A percentile compares a stretch with the other conserved stretches of the same genome.
Evolutionary conservation across 495 filamentous ascomycete species (phyloP).

Genomic region (Hyaloscypha hepaticicola): DNA sequence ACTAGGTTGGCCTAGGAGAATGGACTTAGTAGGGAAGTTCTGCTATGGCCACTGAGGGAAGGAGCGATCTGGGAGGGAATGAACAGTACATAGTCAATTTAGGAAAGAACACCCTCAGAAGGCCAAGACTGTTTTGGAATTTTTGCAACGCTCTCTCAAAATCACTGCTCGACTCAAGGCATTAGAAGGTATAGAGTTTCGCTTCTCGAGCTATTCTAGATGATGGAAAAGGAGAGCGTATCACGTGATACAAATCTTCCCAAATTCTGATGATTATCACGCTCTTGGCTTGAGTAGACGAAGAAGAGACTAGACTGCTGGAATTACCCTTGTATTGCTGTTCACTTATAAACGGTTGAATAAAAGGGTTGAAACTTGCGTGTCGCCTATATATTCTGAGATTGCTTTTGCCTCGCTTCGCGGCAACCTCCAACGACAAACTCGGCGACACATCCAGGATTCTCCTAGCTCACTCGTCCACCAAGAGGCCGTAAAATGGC

Average conservation of each 20-base stretch:
- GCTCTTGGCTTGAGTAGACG: too few relatives aligned
- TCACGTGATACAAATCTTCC: neutral
- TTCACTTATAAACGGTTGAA: too few relatives aligned
- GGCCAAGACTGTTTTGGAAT: neutral
- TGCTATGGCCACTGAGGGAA: too few relatives aligned
- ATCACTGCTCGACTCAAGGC: too few relatives aligned
- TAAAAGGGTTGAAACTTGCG: neutral
- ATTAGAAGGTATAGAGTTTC: too few relatives aligned
- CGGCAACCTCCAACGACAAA: neutral
- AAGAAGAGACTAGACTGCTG: too few relatives aligned
- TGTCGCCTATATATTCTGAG: neutral
- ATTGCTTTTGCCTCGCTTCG: conserved; percentile 1
- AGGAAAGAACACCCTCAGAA: neutral
- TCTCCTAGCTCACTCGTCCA: neutral
- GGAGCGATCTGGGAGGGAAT: too few relatives aligned
- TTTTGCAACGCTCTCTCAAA: too few relatives aligned
- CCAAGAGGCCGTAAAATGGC: conserved; percentile 44
- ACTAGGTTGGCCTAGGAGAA: neutral
- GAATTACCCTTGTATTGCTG: too few relatives aligned
- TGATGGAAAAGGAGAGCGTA: neutral
- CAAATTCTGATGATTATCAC: too few relatives aligned
- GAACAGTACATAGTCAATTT: neutral
- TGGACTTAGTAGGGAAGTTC: too few relatives aligned
- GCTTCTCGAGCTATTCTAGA: too few relatives aligned
- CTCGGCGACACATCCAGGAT: neutral